These are phyloP conservation scores for Prunus armeniaca DNA, from an alignment of 306 rosid species.

Conservation along the genomic window DNA sequence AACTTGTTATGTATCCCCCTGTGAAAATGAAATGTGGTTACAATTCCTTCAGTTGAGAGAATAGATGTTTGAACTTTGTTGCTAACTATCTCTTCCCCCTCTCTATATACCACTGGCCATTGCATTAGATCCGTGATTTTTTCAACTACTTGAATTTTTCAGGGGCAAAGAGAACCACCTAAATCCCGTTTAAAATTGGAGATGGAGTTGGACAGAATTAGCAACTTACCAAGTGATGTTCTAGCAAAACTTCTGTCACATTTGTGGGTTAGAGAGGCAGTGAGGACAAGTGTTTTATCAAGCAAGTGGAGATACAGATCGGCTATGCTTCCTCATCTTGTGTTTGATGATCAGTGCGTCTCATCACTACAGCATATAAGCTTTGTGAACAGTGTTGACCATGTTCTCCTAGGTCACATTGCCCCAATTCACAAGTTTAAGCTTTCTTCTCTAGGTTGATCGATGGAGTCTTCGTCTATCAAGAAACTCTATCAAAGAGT, in stretches of 20 bases:
- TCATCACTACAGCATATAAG: slow-evolving; percentile 22
- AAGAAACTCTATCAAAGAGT: slow-evolving; percentile 41
- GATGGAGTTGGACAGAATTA: slow-evolving; percentile 33
- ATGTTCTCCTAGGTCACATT: slow-evolving; percentile 50
- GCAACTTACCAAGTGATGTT: slow-evolving; percentile 43
- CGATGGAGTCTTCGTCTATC: slow-evolving; percentile 48
- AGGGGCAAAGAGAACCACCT: no score
- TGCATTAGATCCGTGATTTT: no score
- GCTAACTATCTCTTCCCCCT: no score
- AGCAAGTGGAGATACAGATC: slow-evolving; percentile 58
- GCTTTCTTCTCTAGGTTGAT: slow-evolving; percentile 26
- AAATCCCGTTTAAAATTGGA: no score
- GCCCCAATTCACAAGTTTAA: slow-evolving; percentile 47
- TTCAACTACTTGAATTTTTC: no score
- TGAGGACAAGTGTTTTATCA: slow-evolving; percentile 54
- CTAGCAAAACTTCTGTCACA: slow-evolving; percentile 39
- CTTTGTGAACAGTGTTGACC: slow-evolving; percentile 39
- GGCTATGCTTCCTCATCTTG: slow-evolving; percentile 47
- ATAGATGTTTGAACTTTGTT: no score
- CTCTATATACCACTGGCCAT: no score
- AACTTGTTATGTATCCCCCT: no score
- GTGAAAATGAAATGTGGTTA: no score
- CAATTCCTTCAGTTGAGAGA: no score
- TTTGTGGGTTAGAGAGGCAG: slow-evolving; percentile 52
- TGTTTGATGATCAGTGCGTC: slow-evolving; percentile 30